Conservation (phyloP, 1,284 basidiomycete genomes). For the Sutorius eximius region DNA sequence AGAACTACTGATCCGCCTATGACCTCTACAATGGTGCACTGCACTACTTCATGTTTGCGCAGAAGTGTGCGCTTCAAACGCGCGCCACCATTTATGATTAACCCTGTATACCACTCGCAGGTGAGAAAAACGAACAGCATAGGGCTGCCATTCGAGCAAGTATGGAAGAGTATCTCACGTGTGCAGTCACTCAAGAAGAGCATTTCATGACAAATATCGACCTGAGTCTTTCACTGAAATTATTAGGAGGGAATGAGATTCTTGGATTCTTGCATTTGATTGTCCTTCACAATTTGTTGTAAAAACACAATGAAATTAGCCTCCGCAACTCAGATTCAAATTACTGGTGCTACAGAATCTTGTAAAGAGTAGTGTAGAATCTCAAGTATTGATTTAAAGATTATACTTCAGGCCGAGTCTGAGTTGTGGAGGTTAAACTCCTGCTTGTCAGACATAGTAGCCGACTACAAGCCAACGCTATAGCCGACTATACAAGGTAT, state of each 20-base stretch:
- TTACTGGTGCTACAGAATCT: too few relatives aligned
- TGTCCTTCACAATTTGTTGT: too few relatives aligned
- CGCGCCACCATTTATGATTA: background rate
- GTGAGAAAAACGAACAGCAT: slow-evolving; percentile 94
- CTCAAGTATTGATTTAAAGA: too few relatives aligned
- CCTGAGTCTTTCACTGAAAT: background rate
- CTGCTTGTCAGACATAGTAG: too few relatives aligned
- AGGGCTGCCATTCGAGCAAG: slow-evolving; percentile 85
- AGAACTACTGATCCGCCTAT: slow-evolving; percentile 92
- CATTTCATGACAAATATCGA: background rate
- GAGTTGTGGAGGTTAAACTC: too few relatives aligned
- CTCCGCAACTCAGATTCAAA: too few relatives aligned
- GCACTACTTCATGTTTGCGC: slow-evolving; percentile 93
- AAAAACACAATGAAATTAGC: too few relatives aligned
- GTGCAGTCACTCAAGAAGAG: slow-evolving; percentile 92
- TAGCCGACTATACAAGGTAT: too few relatives aligned
- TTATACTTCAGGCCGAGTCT: too few relatives aligned
- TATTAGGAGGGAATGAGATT: background rate
- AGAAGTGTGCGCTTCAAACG: slow-evolving; percentile 41
- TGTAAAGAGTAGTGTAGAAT: too few relatives aligned
- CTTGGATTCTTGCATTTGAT: background rate
- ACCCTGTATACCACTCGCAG: slow-evolving; percentile 43
- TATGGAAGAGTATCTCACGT: slow-evolving; percentile 87
- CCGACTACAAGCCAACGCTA: too few relatives aligned
- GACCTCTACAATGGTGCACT: slow-evolving; percentile 90